These are phyloP conservation scores for Aspergillus bombycis DNA, from an alignment of 2,329 filamentous ascomycete species.

Conservation along the genomic window DNA sequence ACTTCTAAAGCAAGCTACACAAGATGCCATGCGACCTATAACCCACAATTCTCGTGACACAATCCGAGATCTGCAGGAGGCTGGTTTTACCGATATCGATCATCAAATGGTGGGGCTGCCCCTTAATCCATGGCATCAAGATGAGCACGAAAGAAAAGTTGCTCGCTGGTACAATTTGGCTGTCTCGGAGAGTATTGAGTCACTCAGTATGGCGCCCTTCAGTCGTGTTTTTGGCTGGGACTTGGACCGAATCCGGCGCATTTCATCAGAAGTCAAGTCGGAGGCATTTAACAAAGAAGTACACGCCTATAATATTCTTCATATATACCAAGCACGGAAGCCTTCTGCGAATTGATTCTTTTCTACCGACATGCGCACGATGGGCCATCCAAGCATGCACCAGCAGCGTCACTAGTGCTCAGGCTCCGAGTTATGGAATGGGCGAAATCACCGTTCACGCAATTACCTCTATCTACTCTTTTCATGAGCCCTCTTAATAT, in stretches of 20 bases:
- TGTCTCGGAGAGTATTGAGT: slow-evolving; percentile 72
- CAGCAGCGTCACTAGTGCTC: neutral
- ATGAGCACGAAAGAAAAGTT: slow-evolving; percentile 67
- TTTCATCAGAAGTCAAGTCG: slow-evolving; percentile 65
- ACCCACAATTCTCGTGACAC: slow-evolving; percentile 62
- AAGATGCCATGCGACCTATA: slow-evolving; percentile 66
- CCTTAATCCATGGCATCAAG: slow-evolving; percentile 71
- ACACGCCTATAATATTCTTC: slow-evolving; percentile 67
- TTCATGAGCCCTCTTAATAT: neutral
- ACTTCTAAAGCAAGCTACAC: slow-evolving; percentile 69
- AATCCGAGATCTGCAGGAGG: slow-evolving; percentile 63
- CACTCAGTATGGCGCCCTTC: slow-evolving; percentile 73
- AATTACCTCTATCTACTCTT: neutral
- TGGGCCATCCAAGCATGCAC: neutral
- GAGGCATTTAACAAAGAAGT: slow-evolving; percentile 71
- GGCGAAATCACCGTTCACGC: neutral
- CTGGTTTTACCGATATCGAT: slow-evolving; percentile 79
- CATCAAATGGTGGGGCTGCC: slow-evolving; percentile 71
- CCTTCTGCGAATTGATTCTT: slow-evolving; percentile 25
- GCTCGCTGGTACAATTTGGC: slow-evolving; percentile 84
- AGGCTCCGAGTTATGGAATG: neutral
- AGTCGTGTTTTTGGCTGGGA: slow-evolving; percentile 66
- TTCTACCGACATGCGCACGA: neutral
- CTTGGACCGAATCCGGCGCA: slow-evolving; percentile 62
- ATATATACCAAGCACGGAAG: slow-evolving; percentile 49